These are phyloP conservation scores for Tricholoma terreum DNA, from an alignment of 768 basidiomycete species.

Conservation along the genomic window DNA sequence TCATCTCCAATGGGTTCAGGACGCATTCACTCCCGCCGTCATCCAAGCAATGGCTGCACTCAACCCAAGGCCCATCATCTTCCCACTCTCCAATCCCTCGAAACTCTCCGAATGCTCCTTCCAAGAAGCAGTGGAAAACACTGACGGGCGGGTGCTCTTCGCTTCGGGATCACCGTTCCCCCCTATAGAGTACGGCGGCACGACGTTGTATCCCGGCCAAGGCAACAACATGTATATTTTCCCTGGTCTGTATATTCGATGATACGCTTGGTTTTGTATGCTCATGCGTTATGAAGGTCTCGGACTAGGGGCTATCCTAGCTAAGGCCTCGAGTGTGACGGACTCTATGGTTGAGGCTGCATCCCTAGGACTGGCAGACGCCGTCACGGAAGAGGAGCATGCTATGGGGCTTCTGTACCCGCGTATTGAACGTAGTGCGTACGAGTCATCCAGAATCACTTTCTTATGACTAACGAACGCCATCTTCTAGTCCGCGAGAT, in stretches of 20 bases:
- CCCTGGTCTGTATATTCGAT: slow-evolving; percentile 41
- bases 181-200: slow-evolving; percentile 52
- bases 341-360: slow-evolving; percentile 89
- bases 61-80: slow-evolving; percentile 85
- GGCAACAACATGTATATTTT: slow-evolving; percentile 95
- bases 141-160: slow-evolving; percentile 76
- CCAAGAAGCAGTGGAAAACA: slow-evolving; percentile 67
- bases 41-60: slow-evolving; percentile 74
- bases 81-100: slow-evolving; percentile 90
- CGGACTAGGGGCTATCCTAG: slow-evolving; percentile 77
- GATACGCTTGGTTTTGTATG: not conserved
- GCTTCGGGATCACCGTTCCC: slow-evolving; percentile 89
- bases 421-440: slow-evolving; percentile 65
- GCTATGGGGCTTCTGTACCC: slow-evolving; percentile 75
- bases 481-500: slow-evolving; percentile 67
- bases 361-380: slow-evolving; percentile 73
- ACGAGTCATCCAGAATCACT: not conserved
- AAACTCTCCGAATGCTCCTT: slow-evolving; percentile 80
- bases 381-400: slow-evolving; percentile 69
- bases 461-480: not conserved
- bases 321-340: slow-evolving; percentile 65
- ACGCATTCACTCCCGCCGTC: slow-evolving; percentile 71
- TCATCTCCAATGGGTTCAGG: slow-evolving; percentile 30
- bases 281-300: slow-evolving; percentile 41
- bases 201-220: slow-evolving; percentile 72